Base-by-base conservation (phyloP, 768 basidiomycete species). In the Pulveroboletus ravenelii region DNA sequence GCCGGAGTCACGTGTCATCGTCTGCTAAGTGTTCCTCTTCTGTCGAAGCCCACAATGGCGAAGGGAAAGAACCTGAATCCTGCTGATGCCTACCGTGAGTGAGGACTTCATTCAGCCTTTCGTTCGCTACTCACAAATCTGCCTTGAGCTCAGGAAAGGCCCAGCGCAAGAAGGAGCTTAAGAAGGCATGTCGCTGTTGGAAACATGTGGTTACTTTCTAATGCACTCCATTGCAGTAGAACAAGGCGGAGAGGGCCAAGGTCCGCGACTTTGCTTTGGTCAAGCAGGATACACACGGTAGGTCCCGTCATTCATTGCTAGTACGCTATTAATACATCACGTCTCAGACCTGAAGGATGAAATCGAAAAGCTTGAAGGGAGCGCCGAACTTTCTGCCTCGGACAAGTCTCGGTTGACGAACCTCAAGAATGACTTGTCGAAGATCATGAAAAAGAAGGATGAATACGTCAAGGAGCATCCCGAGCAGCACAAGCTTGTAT, bases 391-490 rank as follows among this genome's bases (percentile, higher is more conserved):
- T 32, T 71, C 75, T 17, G 58, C 70, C 23, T 63, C 76, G n/a
- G 84, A 91, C 57, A 78, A 81, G 59, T 73, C 77, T n/a, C 82
- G 85, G 41, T 72, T 96, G 14, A 66, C 77, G 15, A 78, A 83
- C 34, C 79, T 94, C 51, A 88, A 89, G 62, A 69, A 72, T 14
- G 94, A 98, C 55, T 65, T 97, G 7, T 78, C 84, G 50, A 85
- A 83, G 50, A 84, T 95, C 49, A 84, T 82, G 67, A 80, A 81
- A 67, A 88, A 89, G 70, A 97, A 98, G 65, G 86, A 89, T 37
- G 92, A 92, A 61, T 97, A 92, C 68, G 82, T 97, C 47, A 79
- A 80, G 50, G 92, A 93, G 57, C 93, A 98, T 69, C 95, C 95
- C 3, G 95, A 97, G 64, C 89, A 93, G 39, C 82, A 87, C 48